Evolutionary conservation across 2,329 filamentous ascomycete species (phyloP).

Genomic region (Trichophyton verrucosum): DNA sequence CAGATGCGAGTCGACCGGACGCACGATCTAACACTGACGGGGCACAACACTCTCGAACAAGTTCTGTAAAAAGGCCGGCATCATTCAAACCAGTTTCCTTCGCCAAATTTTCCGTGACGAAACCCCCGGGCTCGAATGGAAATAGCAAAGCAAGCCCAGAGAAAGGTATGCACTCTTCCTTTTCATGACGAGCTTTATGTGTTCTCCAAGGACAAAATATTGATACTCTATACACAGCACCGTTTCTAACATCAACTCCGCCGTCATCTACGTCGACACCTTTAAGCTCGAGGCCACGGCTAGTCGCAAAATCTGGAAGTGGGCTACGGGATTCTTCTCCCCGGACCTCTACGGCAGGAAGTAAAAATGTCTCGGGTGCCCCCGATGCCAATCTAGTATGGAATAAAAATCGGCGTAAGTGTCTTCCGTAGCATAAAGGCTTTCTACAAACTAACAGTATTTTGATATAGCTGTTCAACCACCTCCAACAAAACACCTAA

Average conservation of each 20-base stretch:
- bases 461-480: conserved; percentile 36
- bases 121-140: conserved; percentile 44
- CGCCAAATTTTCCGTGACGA: conserved; percentile 53
- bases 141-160: conserved; percentile 39
- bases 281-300: conserved; percentile 42
- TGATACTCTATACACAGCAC: conserved; percentile 16
- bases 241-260: conserved; percentile 26
- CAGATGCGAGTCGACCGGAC: conserved; percentile 48
- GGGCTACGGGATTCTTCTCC: conserved; percentile 40
- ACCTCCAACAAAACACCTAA: conserved; percentile 51
- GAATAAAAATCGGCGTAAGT: conserved; percentile 54
- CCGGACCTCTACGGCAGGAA: conserved; percentile 35
- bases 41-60: conserved; percentile 35
- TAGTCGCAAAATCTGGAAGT: conserved; percentile 51
- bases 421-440: neutral
- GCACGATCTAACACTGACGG: conserved; percentile 31
- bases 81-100: conserved; percentile 55
- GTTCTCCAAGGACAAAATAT: neutral
- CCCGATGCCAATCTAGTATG: conserved; percentile 57
- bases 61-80: conserved; percentile 47
- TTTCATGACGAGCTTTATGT: neutral
- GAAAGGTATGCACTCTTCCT: conserved; percentile 36
- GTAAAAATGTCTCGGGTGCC: conserved; percentile 36
- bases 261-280: conserved; percentile 26
- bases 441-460: conserved; percentile 14